phyloP scores from a whole-genome alignment of 768 basidiomycete genomes.

The Lactifluus hygrophoroides region DNA sequence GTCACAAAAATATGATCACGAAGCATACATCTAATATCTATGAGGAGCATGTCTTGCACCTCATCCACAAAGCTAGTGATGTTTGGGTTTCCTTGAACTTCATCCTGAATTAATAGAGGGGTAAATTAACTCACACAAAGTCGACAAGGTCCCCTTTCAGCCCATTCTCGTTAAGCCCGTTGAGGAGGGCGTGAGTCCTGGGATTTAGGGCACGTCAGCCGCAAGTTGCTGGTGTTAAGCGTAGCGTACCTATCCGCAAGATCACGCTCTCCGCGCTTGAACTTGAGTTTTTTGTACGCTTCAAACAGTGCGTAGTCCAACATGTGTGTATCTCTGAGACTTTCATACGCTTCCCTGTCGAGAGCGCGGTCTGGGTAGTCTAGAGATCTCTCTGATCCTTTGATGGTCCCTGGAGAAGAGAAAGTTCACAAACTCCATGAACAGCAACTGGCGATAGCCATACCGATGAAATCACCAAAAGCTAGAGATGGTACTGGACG shows the following conservation, averaged over 20 bases:
- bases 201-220: not conserved
- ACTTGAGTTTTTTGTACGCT: slow-evolving; percentile 41
- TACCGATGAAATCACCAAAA: slow-evolving; percentile 59
- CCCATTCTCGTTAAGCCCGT: slow-evolving; percentile 24
- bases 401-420: slow-evolving; percentile 43
- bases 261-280: slow-evolving; percentile 38
- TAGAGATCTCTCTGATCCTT: slow-evolving; percentile 54
- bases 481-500: slow-evolving; percentile 55
- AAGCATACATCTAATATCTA: slow-evolving; percentile 49
- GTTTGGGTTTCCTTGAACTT: not conserved
- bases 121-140: slow-evolving; percentile 37
- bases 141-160: slow-evolving; percentile 41
- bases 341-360: slow-evolving; percentile 4
- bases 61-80: slow-evolving; percentile 58
- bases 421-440: not conserved
- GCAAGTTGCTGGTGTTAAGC: not conserved
- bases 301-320: slow-evolving; percentile 34
- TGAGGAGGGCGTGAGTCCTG: slow-evolving; percentile 46
- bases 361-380: slow-evolving; percentile 4
- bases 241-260: slow-evolving; percentile 46
- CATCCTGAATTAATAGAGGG: not conserved
- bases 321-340: not conserved
- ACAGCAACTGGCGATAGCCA: too few relatives aligned
- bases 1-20: not conserved
- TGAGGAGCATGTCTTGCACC: slow-evolving; percentile 61